phyloP scores from a whole-genome alignment of 2,329 filamentous ascomycete genomes.

The Penicillium paneum region DNA sequence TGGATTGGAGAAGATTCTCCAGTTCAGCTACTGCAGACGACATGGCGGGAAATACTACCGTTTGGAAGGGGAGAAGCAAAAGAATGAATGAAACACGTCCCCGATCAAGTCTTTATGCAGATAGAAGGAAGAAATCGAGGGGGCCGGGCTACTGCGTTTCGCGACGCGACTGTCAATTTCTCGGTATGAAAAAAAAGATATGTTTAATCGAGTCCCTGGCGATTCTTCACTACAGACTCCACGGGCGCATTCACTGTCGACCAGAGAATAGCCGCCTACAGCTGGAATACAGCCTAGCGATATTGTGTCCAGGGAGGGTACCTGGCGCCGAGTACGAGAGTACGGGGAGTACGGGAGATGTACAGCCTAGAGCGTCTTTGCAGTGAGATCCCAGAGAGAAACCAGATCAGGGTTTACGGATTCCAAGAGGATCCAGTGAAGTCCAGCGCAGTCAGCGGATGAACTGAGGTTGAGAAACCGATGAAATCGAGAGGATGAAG shows the following conservation, averaged over 20 bases:
- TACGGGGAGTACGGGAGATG: constrained; percentile 23
- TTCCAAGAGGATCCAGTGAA: constrained; percentile 13
- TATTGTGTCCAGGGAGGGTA: constrained; percentile 26
- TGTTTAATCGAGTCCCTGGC: constrained; percentile 25
- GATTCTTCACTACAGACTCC: constrained; percentile 41
- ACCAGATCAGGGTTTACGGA: constrained; percentile 26
- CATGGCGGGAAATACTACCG: constrained; percentile 49
- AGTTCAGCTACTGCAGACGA: constrained; percentile 85
- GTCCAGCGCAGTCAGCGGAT: constrained; percentile 1
- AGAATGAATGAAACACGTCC: background rate
- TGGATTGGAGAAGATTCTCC: constrained; percentile 83
- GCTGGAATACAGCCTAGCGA: constrained; percentile 41
- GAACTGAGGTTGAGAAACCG: constrained; percentile 5
- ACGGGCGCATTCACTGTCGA: constrained; percentile 33
- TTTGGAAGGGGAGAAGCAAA: background rate
- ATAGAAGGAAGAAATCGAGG: constrained; percentile 10
- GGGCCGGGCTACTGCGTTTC: constrained; percentile 9
- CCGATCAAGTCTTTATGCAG: constrained; percentile 2
- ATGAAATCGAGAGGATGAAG: constrained; percentile 11
- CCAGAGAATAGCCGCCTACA: constrained; percentile 36
- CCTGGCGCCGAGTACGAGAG: constrained; percentile 38
- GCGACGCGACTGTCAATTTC: background rate
- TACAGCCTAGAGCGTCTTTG: constrained; percentile 32
- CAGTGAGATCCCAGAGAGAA: constrained; percentile 17
- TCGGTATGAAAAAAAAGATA: constrained; percentile 15